These are phyloP conservation scores for Fusarium sp. DNA, from an alignment of 2,329 filamentous ascomycete genomes.

Conservation along the genomic window DNA sequence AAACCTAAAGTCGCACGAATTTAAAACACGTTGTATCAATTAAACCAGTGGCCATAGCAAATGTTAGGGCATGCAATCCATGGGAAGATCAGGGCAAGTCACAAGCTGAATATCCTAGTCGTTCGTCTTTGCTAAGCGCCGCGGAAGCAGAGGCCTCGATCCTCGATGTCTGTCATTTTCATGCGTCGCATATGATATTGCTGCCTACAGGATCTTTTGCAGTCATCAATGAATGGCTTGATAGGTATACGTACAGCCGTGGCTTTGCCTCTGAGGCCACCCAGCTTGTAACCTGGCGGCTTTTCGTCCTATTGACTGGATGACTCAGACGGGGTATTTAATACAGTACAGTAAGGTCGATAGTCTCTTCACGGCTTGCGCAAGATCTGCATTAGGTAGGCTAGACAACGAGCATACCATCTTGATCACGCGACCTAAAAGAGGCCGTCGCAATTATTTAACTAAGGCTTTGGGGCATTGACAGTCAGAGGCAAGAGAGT, in stretches of 20 bases:
- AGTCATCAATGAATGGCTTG: not conserved
- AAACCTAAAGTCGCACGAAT: not conserved
- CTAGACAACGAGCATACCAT: not conserved
- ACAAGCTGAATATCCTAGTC: not conserved
- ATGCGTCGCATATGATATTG: not conserved
- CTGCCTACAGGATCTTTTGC: not conserved
- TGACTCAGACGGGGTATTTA: not conserved
- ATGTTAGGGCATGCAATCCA: not conserved
- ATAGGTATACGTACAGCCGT: not conserved
- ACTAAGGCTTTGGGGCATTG: not conserved
- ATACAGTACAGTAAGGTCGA: too few species aligned
- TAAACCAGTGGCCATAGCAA: not conserved
- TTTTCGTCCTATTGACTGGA: not conserved
- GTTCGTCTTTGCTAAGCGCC: not conserved
- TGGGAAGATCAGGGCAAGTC: not conserved
- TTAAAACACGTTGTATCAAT: not conserved
- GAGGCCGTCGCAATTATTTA: not conserved
- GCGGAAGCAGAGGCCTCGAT: not conserved
- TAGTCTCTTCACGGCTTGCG: not conserved
- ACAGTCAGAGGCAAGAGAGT: not conserved
- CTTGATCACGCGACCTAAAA: not conserved
- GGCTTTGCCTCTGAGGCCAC: constrained; percentile 9
- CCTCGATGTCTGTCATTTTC: not conserved
- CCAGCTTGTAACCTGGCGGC: not conserved
- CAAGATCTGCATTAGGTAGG: not conserved